Evolutionary conservation across 2,329 filamentous ascomycete species (phyloP).

Genomic region (Pseudogymnoascus sp.): DNA sequence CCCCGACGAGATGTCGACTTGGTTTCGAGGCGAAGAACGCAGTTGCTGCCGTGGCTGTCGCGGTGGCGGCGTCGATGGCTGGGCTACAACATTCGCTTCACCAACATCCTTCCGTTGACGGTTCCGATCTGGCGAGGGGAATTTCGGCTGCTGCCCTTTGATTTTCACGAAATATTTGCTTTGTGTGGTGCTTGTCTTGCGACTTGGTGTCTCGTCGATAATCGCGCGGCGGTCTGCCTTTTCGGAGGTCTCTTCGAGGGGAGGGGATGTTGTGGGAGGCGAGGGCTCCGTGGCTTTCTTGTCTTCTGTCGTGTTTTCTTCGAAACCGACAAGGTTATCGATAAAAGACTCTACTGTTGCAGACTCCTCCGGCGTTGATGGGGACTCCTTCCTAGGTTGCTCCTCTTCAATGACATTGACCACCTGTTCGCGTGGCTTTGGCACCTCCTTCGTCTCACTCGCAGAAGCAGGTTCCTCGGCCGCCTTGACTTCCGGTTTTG

Average conservation of each 20-base stretch:
- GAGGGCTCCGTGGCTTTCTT: background rate
- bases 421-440: background rate
- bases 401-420: background rate
- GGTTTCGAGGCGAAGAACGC: background rate
- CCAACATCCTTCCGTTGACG: background rate
- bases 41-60: background rate
- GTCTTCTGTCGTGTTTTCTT: background rate
- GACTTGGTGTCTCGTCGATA: background rate
- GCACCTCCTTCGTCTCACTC: background rate
- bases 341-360: background rate
- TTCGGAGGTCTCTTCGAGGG: background rate
- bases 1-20: background rate
- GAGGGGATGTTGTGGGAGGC: background rate
- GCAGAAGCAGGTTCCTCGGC: background rate
- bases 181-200: background rate
- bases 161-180: background rate
- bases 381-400: background rate
- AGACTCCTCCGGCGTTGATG: background rate
- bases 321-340: background rate
- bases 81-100: background rate
- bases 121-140: background rate
- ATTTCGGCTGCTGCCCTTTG: background rate
- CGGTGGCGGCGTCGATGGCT: background rate
- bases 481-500: background rate
- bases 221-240: background rate